phyloP scores from a whole-genome alignment of 2,329 filamentous ascomycete species.

The Penicillium italicum region DNA sequence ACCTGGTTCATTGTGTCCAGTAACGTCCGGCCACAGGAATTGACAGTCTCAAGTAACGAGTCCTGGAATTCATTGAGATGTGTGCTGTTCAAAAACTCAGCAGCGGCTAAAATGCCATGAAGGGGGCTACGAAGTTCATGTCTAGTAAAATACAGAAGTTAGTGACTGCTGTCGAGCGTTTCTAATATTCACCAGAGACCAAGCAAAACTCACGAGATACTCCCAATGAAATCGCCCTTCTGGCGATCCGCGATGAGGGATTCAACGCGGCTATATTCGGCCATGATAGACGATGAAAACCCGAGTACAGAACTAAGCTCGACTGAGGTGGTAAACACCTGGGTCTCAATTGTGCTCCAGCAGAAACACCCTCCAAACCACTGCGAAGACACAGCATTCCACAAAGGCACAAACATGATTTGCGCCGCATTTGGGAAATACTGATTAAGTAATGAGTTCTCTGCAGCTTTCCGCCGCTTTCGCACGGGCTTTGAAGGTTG shows the following conservation, averaged over 20 bases:
- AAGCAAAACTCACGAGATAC: slow-evolving; percentile 35
- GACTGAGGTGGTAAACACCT: slow-evolving; percentile 36
- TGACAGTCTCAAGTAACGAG: slow-evolving; percentile 40
- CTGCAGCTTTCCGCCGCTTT: slow-evolving; percentile 32
- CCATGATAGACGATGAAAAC: slow-evolving; percentile 44
- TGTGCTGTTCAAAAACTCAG: slow-evolving; percentile 41
- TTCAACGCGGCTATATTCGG: slow-evolving; percentile 43
- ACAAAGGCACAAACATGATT: slow-evolving; percentile 51
- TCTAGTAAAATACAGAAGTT: slow-evolving; percentile 6
- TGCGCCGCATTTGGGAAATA: slow-evolving; percentile 49
- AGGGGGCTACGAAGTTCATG: slow-evolving; percentile 44
- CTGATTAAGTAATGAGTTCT: slow-evolving; percentile 41
- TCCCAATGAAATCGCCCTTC: slow-evolving; percentile 45
- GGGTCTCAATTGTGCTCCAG: slow-evolving; percentile 39
- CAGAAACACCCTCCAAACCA: slow-evolving; percentile 48
- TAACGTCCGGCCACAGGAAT: slow-evolving; percentile 42
- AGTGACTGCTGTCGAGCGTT: background rate
- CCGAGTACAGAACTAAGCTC: slow-evolving; percentile 42
- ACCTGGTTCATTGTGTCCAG: slow-evolving; percentile 46
- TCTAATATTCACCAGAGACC: background rate
- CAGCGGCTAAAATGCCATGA: slow-evolving; percentile 43
- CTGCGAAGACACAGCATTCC: slow-evolving; percentile 48
- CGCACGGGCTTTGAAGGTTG: slow-evolving; percentile 19
- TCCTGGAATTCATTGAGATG: slow-evolving; percentile 40
- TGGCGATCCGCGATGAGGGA: slow-evolving; percentile 43